phyloP scores from a whole-genome alignment of 2,329 filamentous ascomycete genomes.

The Diplodia sapinea region DNA sequence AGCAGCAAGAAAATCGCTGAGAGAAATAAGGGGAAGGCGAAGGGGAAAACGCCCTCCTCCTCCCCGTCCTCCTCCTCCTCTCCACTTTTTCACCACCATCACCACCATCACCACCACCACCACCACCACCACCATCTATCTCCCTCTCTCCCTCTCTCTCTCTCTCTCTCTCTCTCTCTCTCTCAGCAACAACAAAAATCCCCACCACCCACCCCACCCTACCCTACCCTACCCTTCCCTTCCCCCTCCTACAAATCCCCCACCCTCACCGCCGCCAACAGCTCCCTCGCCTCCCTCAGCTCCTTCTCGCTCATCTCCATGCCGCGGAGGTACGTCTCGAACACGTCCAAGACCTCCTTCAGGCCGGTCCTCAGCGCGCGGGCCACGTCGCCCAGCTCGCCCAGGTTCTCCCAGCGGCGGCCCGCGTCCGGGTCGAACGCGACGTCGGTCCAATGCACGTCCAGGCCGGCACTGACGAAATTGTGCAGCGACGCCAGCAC shows the following conservation, averaged over 20 bases:
- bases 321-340: slow-evolving; percentile 75
- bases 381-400: slow-evolving; percentile 74
- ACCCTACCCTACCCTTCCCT: neutral
- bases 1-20: neutral
- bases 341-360: slow-evolving; percentile 68
- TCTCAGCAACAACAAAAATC: neutral
- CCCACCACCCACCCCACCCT: neutral
- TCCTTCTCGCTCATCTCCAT: slow-evolving; percentile 74
- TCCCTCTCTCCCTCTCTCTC: neutral
- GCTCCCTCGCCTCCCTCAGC: slow-evolving; percentile 74
- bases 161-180: neutral
- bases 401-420: slow-evolving; percentile 48
- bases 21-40: neutral
- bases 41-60: too few species aligned
- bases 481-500: slow-evolving; percentile 72
- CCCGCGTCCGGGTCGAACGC: slow-evolving; percentile 57
- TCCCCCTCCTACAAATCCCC: slow-evolving; percentile 31
- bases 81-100: too few species aligned
- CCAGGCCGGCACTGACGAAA: slow-evolving; percentile 62
- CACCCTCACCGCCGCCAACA: slow-evolving; percentile 37
- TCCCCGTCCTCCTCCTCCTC: too few species aligned
- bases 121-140: neutral
- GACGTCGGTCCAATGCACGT: slow-evolving; percentile 81
- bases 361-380: slow-evolving; percentile 69
- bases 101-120: too few species aligned